These are phyloP conservation scores for Ceratocystis ficicola DNA, from an alignment of 2,329 filamentous ascomycete species.

Conservation along the genomic window DNA sequence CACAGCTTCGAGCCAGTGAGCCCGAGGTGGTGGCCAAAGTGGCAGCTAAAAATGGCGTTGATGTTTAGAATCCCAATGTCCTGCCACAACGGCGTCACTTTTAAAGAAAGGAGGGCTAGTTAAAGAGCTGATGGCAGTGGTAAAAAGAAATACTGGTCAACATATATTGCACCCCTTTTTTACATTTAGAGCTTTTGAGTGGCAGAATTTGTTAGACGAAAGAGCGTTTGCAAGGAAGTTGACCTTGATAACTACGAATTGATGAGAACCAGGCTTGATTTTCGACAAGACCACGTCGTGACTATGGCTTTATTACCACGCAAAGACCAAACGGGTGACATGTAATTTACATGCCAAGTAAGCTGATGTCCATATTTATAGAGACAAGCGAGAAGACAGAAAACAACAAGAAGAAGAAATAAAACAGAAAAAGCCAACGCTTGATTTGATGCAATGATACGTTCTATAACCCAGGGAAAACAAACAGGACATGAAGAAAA, in stretches of 20 bases:
- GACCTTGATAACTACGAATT: neutral
- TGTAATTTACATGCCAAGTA: neutral
- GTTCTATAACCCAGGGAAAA: neutral
- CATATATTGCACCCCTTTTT: neutral
- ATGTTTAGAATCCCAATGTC: constrained; percentile 11
- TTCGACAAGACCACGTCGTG: neutral
- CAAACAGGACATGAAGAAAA: neutral
- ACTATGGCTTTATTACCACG: neutral
- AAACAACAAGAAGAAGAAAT: neutral
- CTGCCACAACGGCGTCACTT: neutral
- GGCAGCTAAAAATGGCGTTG: constrained; percentile 10
- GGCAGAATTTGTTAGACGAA: neutral
- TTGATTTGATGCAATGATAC: neutral
- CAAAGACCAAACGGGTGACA: neutral
- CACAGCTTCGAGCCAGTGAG: constrained; percentile 12
- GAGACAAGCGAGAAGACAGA: neutral
- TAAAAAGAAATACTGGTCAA: neutral
- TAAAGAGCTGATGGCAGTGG: too few species aligned
- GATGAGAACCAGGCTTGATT: neutral
- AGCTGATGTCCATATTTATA: neutral
- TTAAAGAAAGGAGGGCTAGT: neutral
- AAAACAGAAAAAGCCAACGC: constrained; percentile 1
- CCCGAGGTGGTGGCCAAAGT: constrained; percentile 10
- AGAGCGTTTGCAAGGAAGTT: neutral
- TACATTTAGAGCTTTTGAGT: neutral